These are phyloP conservation scores for slime mould (Dictyostelium discoideum) DNA, from an alignment of 78 protist genomes.

Conservation along the genomic window DNA sequence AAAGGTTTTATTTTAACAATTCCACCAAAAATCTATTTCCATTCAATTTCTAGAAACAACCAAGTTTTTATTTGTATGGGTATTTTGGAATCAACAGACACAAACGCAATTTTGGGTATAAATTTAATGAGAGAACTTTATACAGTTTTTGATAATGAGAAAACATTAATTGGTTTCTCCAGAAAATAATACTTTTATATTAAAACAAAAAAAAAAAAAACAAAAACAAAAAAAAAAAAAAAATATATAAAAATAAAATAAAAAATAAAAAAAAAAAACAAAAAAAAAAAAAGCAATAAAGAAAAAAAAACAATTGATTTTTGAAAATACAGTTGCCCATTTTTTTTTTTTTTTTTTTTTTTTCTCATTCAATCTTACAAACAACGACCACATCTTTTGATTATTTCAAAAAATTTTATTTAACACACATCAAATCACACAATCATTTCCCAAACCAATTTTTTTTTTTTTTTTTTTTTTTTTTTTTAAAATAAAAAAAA, in stretches of 20 bases:
- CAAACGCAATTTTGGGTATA: conserved; percentile 22
- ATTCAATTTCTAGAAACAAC: conserved; percentile 21
- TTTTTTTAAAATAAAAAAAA: too few relatives aligned
- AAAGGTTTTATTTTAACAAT: conserved; percentile 30
- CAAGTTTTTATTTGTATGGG: conserved; percentile 43
- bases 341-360: too few relatives aligned
- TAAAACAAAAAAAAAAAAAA: background rate
- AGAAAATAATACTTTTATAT: background rate
- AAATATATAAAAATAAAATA: too few relatives aligned
- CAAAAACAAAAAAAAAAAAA: too few relatives aligned
- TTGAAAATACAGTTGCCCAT: background rate
- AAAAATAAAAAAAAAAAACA: too few relatives aligned
- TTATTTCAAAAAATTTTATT: background rate
- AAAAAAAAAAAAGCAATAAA: too few relatives aligned
- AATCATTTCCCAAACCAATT: background rate
- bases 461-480: too few relatives aligned
- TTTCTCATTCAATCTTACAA: background rate
- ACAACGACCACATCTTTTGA: background rate
- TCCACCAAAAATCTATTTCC: conserved; percentile 46
- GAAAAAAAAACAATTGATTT: too few relatives aligned
- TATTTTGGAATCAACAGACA: conserved; percentile 27
- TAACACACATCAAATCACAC: background rate
- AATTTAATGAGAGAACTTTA: conserved; percentile 73
- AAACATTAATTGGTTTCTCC: conserved; percentile 19
- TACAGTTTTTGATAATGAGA: conserved; percentile 53